Conservation (phyloP, 805 yeast species). For the Barnettozyma siamensis region DNA sequence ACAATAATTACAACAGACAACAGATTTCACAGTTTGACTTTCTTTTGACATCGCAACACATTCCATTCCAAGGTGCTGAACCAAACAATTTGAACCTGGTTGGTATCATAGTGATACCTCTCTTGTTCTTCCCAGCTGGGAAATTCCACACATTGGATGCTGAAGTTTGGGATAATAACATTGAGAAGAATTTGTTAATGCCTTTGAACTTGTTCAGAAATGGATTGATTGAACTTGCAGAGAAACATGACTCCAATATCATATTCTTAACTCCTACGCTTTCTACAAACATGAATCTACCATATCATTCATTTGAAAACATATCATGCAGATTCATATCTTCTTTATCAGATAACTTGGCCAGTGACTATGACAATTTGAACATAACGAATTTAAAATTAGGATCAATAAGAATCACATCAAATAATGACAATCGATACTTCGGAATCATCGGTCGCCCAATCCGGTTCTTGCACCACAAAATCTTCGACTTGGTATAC, state of each 20-base stretch:
- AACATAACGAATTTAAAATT: conserved; percentile 39
- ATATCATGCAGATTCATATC: conserved; percentile 42
- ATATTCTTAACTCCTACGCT: conserved; percentile 52
- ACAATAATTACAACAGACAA: conserved; percentile 33
- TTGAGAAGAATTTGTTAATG: conserved; percentile 40
- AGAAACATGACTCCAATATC: conserved; percentile 45
- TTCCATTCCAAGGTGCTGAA: conserved; percentile 53
- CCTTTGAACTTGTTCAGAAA: conserved; percentile 47
- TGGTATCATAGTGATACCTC: conserved; percentile 70
- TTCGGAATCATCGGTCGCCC: conserved; percentile 21
- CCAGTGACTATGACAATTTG: conserved; percentile 34
- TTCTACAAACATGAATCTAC: conserved; percentile 46
- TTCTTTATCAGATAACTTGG: conserved; percentile 31
- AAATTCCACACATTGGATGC: conserved; percentile 54
- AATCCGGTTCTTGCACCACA: conserved; percentile 16
- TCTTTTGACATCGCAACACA: conserved; percentile 46
- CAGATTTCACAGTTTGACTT: conserved; percentile 46
- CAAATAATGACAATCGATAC: conserved; percentile 21
- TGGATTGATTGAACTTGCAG: conserved; percentile 49
- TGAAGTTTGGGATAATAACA: conserved; percentile 43
- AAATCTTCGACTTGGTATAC: conserved; percentile 22
- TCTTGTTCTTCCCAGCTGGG: conserved; percentile 59
- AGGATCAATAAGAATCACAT: conserved; percentile 40
- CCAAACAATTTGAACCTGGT: conserved; percentile 51
- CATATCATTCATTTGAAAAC: conserved; percentile 61